These are phyloP conservation scores for Fusarium scirpi DNA, from an alignment of 2,329 filamentous ascomycete species.

Conservation along the genomic window DNA sequence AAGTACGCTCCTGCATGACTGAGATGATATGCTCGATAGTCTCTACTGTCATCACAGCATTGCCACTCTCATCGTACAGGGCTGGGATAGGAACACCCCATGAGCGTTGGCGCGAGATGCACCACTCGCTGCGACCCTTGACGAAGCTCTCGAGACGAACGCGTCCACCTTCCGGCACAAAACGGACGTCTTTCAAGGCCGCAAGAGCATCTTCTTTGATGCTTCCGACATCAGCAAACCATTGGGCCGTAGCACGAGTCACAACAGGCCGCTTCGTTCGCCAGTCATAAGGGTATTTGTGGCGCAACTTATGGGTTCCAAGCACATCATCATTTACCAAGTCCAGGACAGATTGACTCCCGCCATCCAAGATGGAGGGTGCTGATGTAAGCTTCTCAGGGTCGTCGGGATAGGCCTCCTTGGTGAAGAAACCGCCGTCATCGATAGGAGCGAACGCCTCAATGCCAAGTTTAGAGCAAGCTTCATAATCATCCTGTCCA, in stretches of 20 bases:
- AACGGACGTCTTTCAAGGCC: slow-evolving; percentile 77
- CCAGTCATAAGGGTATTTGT: slow-evolving; percentile 99
- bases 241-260: slow-evolving; percentile 91
- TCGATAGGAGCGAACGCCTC: slow-evolving; percentile 85
- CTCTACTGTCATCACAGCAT: slow-evolving; percentile 81
- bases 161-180: slow-evolving; percentile 81
- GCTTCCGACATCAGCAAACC: slow-evolving; percentile 91
- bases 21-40: slow-evolving; percentile 87
- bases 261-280: slow-evolving; percentile 93
- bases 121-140: slow-evolving; percentile 92
- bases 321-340: slow-evolving; percentile 76
- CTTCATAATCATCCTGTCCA: slow-evolving; percentile 95
- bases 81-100: slow-evolving; percentile 98
- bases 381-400: slow-evolving; percentile 74
- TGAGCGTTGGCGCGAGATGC: slow-evolving; percentile 92
- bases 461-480: slow-evolving; percentile 78
- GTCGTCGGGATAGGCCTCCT: slow-evolving; percentile 78
- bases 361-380: slow-evolving; percentile 77
- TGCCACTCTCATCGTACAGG: slow-evolving; percentile 78
- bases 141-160: slow-evolving; percentile 87
- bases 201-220: slow-evolving; percentile 81
- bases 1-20: slow-evolving; percentile 80
- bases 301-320: slow-evolving; percentile 76
- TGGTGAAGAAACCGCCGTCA: slow-evolving; percentile 82
- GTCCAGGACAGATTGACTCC: slow-evolving; percentile 75